Conservation (phyloP, 2,329 filamentous ascomycete species). For the Madurella fahalii region DNA sequence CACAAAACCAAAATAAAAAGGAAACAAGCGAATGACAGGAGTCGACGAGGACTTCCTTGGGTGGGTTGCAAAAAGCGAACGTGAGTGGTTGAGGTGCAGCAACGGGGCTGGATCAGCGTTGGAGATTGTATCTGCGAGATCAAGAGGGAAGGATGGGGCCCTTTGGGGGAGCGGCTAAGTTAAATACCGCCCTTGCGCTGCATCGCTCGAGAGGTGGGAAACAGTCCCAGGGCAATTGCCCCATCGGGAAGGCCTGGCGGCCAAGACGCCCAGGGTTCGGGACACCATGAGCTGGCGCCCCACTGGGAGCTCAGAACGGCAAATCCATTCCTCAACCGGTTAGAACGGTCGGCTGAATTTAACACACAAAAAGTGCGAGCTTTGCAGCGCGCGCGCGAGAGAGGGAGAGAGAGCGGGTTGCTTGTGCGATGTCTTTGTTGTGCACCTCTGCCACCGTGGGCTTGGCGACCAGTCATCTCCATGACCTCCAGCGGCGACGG, state of each 20-base stretch:
- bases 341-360: background rate
- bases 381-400: too few relatives aligned
- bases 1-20: conserved; percentile 42
- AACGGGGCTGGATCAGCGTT: conserved; percentile 34
- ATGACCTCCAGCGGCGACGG: too few relatives aligned
- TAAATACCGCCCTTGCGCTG: conserved; percentile 27
- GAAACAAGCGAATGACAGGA: conserved; percentile 70
- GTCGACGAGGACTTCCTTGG: conserved; percentile 67
- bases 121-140: conserved; percentile 31
- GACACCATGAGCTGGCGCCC: conserved; percentile 20
- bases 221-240: conserved; percentile 14
- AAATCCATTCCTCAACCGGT: background rate
- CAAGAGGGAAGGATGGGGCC: conserved; percentile 28
- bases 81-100: conserved; percentile 37
- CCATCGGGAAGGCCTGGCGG: conserved; percentile 20
- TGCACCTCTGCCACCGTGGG: too few relatives aligned
- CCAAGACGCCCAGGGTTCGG: conserved; percentile 12
- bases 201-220: background rate
- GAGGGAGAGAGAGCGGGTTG: too few relatives aligned
- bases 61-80: conserved; percentile 32
- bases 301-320: background rate
- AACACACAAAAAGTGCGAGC: background rate
- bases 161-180: conserved; percentile 31
- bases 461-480: too few relatives aligned
- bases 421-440: too few relatives aligned